Percentiles rank a stretch among this genome's conserved stretches.
Conservation (phyloP, 805 yeast species). For the Komagataella mondaviorum region DNA sequence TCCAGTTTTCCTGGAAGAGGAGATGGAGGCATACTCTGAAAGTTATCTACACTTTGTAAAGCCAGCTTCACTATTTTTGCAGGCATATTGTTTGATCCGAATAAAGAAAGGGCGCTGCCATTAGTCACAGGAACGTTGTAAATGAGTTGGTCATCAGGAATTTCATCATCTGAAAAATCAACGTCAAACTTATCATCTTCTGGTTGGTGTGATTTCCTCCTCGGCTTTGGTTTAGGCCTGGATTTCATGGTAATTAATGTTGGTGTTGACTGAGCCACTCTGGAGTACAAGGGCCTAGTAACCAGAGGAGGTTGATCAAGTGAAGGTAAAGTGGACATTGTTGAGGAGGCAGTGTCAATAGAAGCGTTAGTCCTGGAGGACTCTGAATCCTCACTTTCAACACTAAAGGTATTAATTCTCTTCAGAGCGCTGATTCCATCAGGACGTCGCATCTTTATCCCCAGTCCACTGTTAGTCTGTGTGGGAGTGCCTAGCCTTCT, state of each 20-base stretch:
- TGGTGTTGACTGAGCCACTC: neutral
- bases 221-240: neutral
- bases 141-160: slow-evolving; percentile 24
- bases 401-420: neutral
- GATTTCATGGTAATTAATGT: neutral
- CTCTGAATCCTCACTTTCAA: neutral
- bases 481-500: neutral
- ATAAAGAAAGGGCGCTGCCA: slow-evolving; percentile 16
- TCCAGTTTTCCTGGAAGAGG: slow-evolving; percentile 23
- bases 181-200: neutral
- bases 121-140: slow-evolving; percentile 42
- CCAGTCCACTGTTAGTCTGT: neutral
- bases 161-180: slow-evolving; percentile 18
- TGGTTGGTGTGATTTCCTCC: neutral
- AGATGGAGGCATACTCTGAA: slow-evolving; percentile 24
- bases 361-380: neutral
- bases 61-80: slow-evolving; percentile 3
- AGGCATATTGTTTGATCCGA: slow-evolving; percentile 4
- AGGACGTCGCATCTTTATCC: neutral
- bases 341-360: neutral
- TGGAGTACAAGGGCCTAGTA: neutral
- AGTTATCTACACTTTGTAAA: slow-evolving; percentile 1
- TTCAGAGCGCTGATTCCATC: neutral
- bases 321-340: neutral
- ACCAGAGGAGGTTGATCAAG: neutral